Base-by-base conservation (phyloP, 2,329 filamentous ascomycete genomes). In the Pseudocercospora eumusae region DNA sequence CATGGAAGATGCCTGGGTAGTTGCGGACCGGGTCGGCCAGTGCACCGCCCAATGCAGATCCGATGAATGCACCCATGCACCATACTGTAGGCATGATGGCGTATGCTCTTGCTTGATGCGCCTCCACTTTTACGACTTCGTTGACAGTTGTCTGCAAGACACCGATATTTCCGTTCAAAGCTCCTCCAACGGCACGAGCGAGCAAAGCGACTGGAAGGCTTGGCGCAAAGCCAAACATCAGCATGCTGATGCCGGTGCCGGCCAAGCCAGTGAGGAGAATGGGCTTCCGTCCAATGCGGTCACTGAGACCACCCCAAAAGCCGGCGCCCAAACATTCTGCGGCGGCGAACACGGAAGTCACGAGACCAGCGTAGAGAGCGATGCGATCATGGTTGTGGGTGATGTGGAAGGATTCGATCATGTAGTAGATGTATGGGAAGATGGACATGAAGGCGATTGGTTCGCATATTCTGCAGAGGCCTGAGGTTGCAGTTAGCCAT, bases 381-480 rank as follows among this genome's bases (percentile, higher is more conserved):
- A 97, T 96, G 74, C 90, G 87, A 70, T 84, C 87, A 66, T 89
- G 82, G 73, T 92, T 87, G 52, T 91, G 82, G 65, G 92, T 91
- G 74, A 96, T 88, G 72, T 90, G 83, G 78, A 98, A 98, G 64
- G 92, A 92, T 71, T 92, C 84, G 70, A 98, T 89, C 95, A 99
- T 98, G 81, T 90, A 93, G 81, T 96, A 98, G 70, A 96, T 92
- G 77, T 98, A 99, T 1, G 95, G 95, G 75, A 99, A 98, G 70
- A 98, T 97, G 58, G 93, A 97, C 92, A 97, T 98, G 83, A 99
- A 98, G 5, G 95, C 95, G 76, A 99, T 98, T 57, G 95, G 95
- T 76, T 99, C 95, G 82, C 92, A 97, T 81, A 99, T 93, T 74
- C 95, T 89, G 79, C 93, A 96, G 73, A 96, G 62, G 21, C 70